phyloP scores from a whole-genome alignment of 805 yeast genomes.

The Wickerhamomyces kurtzmanii region DNA sequence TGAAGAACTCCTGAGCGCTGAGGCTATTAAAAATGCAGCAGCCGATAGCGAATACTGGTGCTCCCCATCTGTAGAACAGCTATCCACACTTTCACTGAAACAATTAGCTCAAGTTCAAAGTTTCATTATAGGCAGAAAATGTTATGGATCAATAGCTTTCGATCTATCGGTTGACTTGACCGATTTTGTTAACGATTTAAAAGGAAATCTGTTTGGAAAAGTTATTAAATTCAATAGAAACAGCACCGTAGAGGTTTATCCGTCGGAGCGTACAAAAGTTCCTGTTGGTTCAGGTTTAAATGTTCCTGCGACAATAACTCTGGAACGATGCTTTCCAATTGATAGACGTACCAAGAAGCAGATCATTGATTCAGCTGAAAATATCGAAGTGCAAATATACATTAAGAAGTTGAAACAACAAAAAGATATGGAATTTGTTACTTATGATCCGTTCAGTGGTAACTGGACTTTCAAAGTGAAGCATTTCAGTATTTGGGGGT shows the following conservation, averaged over 20 bases:
- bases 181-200: constrained; percentile 30
- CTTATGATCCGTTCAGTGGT: constrained; percentile 68
- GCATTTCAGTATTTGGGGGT: constrained; percentile 94
- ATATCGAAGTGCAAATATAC: constrained; percentile 33
- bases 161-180: constrained; percentile 61
- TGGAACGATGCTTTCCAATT: constrained; percentile 51
- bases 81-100: constrained; percentile 30
- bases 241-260: constrained; percentile 51
- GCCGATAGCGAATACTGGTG: constrained; percentile 52
- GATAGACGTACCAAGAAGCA: constrained; percentile 18
- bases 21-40: constrained; percentile 1
- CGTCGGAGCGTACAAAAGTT: constrained; percentile 44
- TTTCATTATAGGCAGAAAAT: constrained; percentile 60
- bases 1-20: constrained; percentile 1
- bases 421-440: constrained; percentile 69
- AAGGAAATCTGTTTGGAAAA: constrained; percentile 26
- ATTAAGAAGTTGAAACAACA: constrained; percentile 40
- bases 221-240: constrained; percentile 35
- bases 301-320: constrained; percentile 65
- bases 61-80: constrained; percentile 47
- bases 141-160: constrained; percentile 61
- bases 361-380: constrained; percentile 20
- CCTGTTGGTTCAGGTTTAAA: constrained; percentile 60
- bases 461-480: constrained; percentile 75
- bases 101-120: constrained; percentile 47